phyloP scores from a whole-genome alignment of 306 rosid genomes.

The Acmispon strigosus region DNA sequence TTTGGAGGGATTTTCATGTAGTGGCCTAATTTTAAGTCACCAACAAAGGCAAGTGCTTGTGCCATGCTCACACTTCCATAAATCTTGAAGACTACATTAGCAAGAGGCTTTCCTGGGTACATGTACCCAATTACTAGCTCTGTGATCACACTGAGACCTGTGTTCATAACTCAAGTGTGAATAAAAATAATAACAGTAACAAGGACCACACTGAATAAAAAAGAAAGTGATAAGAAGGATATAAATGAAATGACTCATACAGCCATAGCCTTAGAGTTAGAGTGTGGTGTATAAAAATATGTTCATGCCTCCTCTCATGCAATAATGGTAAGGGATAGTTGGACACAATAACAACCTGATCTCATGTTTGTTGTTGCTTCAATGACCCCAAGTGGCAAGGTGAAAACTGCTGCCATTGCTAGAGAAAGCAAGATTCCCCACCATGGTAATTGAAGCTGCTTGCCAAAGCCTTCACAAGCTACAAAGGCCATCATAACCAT shows the following conservation, averaged over 20 bases:
- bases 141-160: conserved; percentile 56
- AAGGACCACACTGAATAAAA: too few relatives aligned
- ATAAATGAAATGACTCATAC: too few relatives aligned
- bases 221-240: too few relatives aligned
- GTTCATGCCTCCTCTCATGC: too few relatives aligned
- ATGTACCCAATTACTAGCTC: conserved; percentile 60
- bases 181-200: too few relatives aligned
- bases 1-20: conserved; percentile 81
- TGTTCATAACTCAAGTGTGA: too few relatives aligned
- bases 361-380: conserved; percentile 72
- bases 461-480: conserved; percentile 61
- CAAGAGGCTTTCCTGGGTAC: conserved; percentile 65
- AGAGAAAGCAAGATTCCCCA: conserved; percentile 74
- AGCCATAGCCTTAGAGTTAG: too few relatives aligned
- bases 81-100: conserved; percentile 65
- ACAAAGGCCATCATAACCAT: conserved; percentile 37
- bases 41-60: conserved; percentile 46
- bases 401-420: conserved; percentile 50
- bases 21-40: conserved; percentile 66
- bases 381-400: conserved; percentile 73
- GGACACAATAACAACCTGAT: neutral
- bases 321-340: too few relatives aligned
- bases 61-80: conserved; percentile 66
- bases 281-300: too few relatives aligned
- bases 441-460: conserved; percentile 83